Evolutionary conservation across 2,329 filamentous ascomycete genomes (phyloP).

Genomic region (Ascochyta fabae): DNA sequence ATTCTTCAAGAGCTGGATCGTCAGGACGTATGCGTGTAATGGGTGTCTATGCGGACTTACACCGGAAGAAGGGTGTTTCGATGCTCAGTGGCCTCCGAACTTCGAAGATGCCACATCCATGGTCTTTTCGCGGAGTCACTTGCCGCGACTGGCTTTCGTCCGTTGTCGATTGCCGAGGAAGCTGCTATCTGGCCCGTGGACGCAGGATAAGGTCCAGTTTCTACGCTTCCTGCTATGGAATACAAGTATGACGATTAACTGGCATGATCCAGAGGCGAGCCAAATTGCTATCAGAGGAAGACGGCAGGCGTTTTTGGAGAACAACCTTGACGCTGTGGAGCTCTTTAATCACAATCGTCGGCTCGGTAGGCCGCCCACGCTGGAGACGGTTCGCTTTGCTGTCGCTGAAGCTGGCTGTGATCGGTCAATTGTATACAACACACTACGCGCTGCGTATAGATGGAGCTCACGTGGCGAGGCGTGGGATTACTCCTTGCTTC

Average conservation of each 20-base stretch:
- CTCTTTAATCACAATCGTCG: conserved; percentile 44
- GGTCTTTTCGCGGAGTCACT: conserved; percentile 38
- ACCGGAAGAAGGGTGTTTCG: conserved; percentile 32
- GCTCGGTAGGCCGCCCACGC: conserved; percentile 32
- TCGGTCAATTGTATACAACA: conserved; percentile 42
- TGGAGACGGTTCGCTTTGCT: conserved; percentile 35
- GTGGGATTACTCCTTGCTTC: conserved; percentile 27
- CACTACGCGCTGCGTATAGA: conserved; percentile 26
- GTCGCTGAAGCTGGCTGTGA: conserved; percentile 40
- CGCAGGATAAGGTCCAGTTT: conserved; percentile 36
- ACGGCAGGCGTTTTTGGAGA: conserved; percentile 33
- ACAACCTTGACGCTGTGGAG: conserved; percentile 42
- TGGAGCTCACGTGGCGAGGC: conserved; percentile 19
- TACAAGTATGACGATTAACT: conserved; percentile 42
- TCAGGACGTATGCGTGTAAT: conserved; percentile 23
- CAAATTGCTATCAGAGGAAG: conserved; percentile 25
- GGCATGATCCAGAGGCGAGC: conserved; percentile 25
- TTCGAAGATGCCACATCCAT: conserved; percentile 39
- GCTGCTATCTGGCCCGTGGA: conserved; percentile 38
- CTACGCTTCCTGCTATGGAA: conserved; percentile 41
- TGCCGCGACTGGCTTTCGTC: conserved; percentile 34
- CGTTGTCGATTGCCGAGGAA: conserved; percentile 41
- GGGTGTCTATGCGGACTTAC: conserved; percentile 40
- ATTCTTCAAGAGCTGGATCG: conserved; percentile 35
- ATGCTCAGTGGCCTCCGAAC: conserved; percentile 40